These are phyloP conservation scores for Salvia splendens DNA, from an alignment of 257 asterid genomes.

Conservation along the genomic window DNA sequence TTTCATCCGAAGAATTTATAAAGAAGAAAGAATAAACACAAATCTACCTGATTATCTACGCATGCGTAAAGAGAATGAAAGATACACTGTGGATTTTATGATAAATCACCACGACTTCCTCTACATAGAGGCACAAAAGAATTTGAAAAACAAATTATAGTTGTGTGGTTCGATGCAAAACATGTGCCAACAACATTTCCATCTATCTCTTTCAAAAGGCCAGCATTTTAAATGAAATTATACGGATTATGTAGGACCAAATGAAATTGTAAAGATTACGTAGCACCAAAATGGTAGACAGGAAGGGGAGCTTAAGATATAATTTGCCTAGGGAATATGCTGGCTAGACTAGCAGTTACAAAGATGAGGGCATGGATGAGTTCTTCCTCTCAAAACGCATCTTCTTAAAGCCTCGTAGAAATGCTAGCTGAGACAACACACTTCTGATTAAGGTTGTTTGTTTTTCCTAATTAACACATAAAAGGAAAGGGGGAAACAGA, in stretches of 20 bases:
- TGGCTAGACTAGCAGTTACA: not conserved
- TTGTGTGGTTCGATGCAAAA: constrained; percentile 3
- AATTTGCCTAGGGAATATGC: not conserved
- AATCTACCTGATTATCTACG: not conserved
- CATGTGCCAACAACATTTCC: not conserved
- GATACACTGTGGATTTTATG: not conserved
- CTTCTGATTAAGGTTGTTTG: too few species aligned
- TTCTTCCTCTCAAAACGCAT: not conserved
- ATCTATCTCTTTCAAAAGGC: not conserved
- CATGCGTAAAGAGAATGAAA: not conserved
- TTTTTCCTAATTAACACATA: constrained; percentile 2
- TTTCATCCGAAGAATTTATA: not conserved
- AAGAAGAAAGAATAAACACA: constrained; percentile 7
- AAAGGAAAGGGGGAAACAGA: not conserved
- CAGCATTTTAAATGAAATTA: not conserved
- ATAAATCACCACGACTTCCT: not conserved
- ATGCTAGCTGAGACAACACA: too few species aligned
- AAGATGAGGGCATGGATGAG: not conserved
- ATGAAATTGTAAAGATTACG: not conserved
- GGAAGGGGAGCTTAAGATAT: not conserved
- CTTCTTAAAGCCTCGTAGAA: not conserved
- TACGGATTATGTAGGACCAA: not conserved
- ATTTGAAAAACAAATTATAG: not conserved
- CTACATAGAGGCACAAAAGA: not conserved
- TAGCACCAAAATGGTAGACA: constrained; percentile 1